Evolutionary conservation across 2,329 filamentous ascomycete genomes (phyloP).

Genomic region (Clarireedia paspali): DNA sequence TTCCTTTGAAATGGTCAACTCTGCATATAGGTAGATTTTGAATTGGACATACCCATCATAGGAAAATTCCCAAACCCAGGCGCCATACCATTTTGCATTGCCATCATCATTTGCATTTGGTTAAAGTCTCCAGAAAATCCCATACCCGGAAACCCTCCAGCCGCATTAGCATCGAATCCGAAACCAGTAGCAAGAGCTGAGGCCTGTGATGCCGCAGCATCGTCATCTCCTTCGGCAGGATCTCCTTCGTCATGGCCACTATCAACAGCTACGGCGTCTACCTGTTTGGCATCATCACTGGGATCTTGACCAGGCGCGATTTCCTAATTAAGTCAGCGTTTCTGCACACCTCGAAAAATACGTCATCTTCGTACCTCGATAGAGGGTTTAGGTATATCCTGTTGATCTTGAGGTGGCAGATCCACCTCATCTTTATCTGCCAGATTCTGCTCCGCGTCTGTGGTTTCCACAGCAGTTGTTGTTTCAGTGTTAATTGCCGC

Average conservation of each 20-base stretch:
- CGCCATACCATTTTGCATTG: slow-evolving; percentile 63
- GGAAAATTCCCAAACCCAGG: slow-evolving; percentile 52
- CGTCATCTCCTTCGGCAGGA: slow-evolving; percentile 11
- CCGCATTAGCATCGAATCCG: slow-evolving; percentile 34
- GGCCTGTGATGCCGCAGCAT: slow-evolving; percentile 12
- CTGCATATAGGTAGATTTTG: background rate
- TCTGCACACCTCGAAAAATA: background rate
- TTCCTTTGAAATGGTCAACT: slow-evolving; percentile 30
- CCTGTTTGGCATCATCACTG: slow-evolving; percentile 17
- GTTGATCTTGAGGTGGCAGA: slow-evolving; percentile 19
- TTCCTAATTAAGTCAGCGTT: slow-evolving; percentile 24
- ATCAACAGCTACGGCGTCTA: slow-evolving; percentile 11
- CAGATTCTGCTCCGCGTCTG: slow-evolving; percentile 8
- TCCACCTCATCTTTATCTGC: slow-evolving; percentile 10
- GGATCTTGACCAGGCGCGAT: slow-evolving; percentile 28
- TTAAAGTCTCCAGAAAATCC: slow-evolving; percentile 54
- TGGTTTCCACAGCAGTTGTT: slow-evolving; percentile 7
- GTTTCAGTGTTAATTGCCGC: slow-evolving; percentile 7
- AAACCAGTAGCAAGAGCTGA: slow-evolving; percentile 30
- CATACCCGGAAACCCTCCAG: slow-evolving; percentile 35
- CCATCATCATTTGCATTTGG: slow-evolving; percentile 74
- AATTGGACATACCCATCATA: slow-evolving; percentile 78
- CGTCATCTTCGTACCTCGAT: slow-evolving; percentile 29
- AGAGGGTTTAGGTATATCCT: slow-evolving; percentile 32
- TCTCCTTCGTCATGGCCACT: slow-evolving; percentile 12